Conservation (phyloP, 75 land plant species). For the Pinus albicaulis region DNA sequence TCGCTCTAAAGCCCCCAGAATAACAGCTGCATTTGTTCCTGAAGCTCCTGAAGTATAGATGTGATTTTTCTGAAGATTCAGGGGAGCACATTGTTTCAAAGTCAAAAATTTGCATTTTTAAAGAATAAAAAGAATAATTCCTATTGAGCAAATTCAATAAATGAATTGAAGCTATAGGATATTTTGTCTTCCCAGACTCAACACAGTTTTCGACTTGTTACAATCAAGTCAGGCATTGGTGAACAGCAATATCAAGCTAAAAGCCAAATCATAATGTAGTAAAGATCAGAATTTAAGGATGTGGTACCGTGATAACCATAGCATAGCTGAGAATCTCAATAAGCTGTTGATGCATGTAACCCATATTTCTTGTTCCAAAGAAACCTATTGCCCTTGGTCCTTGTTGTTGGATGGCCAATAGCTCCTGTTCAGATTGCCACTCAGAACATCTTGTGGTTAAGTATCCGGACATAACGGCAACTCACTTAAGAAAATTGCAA, state of each 20-base stretch:
- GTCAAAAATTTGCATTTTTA: background rate
- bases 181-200: conserved; percentile 1
- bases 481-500: background rate
- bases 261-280: background rate
- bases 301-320: conserved; percentile 92
- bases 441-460: background rate
- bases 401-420: conserved; percentile 95
- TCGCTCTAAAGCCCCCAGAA: conserved; percentile 99
- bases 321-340: conserved; percentile 99
- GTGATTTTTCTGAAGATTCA: conserved; percentile 85
- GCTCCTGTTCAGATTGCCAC: conserved; percentile 49
- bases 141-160: background rate
- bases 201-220: background rate
- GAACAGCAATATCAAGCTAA: background rate
- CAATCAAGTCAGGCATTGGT: background rate
- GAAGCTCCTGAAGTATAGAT: conserved; percentile 97
- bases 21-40: conserved; percentile 99
- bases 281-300: background rate
- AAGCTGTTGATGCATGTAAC: conserved; percentile 97
- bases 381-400: conserved; percentile 96
- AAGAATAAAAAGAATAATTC: background rate
- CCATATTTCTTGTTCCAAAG: conserved; percentile 98
- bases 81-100: conserved; percentile 6
- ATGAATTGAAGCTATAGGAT: background rate
- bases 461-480: background rate